These are phyloP conservation scores for Penstemon newberryi DNA, from an alignment of 257 asterid genomes.

Conservation along the genomic window DNA sequence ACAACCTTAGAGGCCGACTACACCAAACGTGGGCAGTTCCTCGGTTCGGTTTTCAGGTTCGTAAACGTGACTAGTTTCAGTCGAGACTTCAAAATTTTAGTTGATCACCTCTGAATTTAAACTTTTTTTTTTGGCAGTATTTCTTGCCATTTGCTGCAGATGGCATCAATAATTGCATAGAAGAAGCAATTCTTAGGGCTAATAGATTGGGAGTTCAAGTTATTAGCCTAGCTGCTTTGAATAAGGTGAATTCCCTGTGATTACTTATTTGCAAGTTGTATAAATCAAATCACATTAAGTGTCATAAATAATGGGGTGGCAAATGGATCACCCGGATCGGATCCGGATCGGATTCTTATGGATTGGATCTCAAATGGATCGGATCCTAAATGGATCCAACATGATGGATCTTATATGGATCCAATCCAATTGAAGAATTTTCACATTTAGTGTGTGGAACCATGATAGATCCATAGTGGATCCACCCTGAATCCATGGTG, in stretches of 20 bases:
- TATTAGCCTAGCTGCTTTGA: conserved; percentile 88
- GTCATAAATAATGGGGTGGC: no score
- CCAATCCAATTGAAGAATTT: no score
- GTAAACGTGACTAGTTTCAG: neutral
- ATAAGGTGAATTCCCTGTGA: no score
- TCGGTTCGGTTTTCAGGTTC: conserved; percentile 90
- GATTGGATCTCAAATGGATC: no score
- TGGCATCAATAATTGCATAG: conserved; percentile 80
- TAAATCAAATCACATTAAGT: neutral
- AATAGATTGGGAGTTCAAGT: conserved; percentile 86
- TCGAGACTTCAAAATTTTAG: neutral
- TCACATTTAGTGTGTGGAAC: no score
- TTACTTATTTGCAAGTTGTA: no score
- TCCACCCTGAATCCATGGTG: no score
- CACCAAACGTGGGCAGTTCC: conserved; percentile 95
- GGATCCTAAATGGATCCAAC: no score
- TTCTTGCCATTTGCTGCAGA: conserved; percentile 84
- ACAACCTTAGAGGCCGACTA: conserved; percentile 60
- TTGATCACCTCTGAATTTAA: neutral
- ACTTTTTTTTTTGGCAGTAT: conserved; percentile 46
- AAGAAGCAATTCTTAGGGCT: conserved; percentile 85
- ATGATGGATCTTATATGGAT: no score
- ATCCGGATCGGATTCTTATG: no score
- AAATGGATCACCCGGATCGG: no score
- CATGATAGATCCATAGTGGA: no score